Conservation (phyloP, 768 basidiomycete species). For the Agrocybe praecox region DNA sequence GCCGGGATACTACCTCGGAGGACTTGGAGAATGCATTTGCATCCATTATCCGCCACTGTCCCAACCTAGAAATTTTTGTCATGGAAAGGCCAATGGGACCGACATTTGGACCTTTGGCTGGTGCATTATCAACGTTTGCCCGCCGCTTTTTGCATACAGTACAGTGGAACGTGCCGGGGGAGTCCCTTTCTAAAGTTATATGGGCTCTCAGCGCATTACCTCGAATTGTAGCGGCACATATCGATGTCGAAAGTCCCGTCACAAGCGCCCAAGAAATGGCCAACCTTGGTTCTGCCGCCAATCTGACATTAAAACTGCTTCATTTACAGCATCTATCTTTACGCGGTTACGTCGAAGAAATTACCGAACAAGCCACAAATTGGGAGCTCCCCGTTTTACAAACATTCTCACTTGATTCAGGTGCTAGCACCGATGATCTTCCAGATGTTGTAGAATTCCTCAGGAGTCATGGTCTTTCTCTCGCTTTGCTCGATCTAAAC, state of each 20-base stretch:
- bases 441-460: constrained; percentile 68
- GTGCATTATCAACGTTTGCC: constrained; percentile 58
- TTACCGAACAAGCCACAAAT: constrained; percentile 68
- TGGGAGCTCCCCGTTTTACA: constrained; percentile 69
- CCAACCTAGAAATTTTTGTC: constrained; percentile 75
- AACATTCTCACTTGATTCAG: constrained; percentile 59
- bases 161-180: constrained; percentile 58
- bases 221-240: constrained; percentile 53
- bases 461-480: constrained; percentile 52
- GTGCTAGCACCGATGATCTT: constrained; percentile 43
- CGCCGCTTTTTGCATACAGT: constrained; percentile 58
- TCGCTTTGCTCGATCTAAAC: constrained; percentile 69
- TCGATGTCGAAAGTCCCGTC: constrained; percentile 49
- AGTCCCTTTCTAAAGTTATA: constrained; percentile 64
- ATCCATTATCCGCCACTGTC: constrained; percentile 63
- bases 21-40: constrained; percentile 57
- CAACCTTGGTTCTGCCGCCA: constrained; percentile 61
- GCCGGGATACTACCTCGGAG: constrained; percentile 42
- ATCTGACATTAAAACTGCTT: constrained; percentile 54
- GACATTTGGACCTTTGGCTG: constrained; percentile 64
- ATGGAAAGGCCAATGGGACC: constrained; percentile 64
- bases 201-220: constrained; percentile 71
- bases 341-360: constrained; percentile 59
- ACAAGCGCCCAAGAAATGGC: constrained; percentile 31
- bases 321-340: constrained; percentile 65